Base-by-base conservation (phyloP, 106 monocot genomes). In the Dioscorea alata region DNA sequence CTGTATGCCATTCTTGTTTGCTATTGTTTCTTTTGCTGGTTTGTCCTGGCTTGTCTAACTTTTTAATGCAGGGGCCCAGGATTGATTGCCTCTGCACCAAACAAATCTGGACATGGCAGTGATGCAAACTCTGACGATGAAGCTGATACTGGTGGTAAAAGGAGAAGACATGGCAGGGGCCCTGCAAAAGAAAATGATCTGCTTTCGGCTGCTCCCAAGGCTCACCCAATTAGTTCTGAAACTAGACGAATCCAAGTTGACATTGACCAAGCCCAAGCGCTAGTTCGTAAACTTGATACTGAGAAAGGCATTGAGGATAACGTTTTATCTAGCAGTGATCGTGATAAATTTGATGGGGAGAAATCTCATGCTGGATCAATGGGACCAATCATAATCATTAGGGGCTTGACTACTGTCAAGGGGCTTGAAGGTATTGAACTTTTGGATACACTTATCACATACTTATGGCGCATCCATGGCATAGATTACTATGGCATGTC, bases 301-400 rank as follows among this genome's bases (percentile, higher is more conserved):
- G 93, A 99, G 77, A 99, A 99, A 74, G 90, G 91, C 21, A 82
- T 99, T 51, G 81, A 82, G 79, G 90, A 84, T 31, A 99, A 99
- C 71, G 74, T 90, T 69, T 70, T 99, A 15, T 78, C 79, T 8
- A 74, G 52, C 15, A 80, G 79, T 61, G 82, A 84, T 65, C 71
- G 72, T 51, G 83, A 89, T 53, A 89, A 84, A 61, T 74, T 79
- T 12, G 86, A 92, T 60, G 78, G 68, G 19, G 87, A 89, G 59
- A 99, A 93, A 71, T 88, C 99, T 23, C 83, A 83, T 69, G 77
- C 79, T 72, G 99, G 87, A 68, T 87, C 87, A 33, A 87, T 90
- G 70, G 99, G 99, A 18, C 93, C 93, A 63, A 87, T 99, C 66
- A 80, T 99, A 49, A 99, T 99, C 24, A 85, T 99, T 54, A 76